Evolutionary conservation across 1,284 basidiomycete species (phyloP).

Genomic region (Ustilago crameri): DNA sequence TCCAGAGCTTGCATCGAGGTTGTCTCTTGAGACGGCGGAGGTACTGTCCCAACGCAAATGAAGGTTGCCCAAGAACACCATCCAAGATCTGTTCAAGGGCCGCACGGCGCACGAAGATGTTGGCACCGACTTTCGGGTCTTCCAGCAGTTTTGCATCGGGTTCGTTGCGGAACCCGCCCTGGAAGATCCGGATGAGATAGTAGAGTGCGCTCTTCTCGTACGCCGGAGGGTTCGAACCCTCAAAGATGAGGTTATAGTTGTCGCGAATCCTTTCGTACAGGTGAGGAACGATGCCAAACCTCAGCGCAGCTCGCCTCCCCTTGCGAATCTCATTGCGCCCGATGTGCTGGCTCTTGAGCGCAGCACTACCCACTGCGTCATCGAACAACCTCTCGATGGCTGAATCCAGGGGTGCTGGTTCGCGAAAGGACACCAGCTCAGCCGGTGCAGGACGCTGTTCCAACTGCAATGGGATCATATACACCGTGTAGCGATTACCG

Average conservation of each 20-base stretch:
- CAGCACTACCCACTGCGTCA: slow-evolving; percentile 10
- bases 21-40: slow-evolving; percentile 40
- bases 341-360: slow-evolving; percentile 18
- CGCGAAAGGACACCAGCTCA: slow-evolving; percentile 4
- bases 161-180: slow-evolving; percentile 24
- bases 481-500: slow-evolving; percentile 15
- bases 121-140: slow-evolving; percentile 16
- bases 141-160: slow-evolving; percentile 28
- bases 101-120: slow-evolving; percentile 33
- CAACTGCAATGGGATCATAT: slow-evolving; percentile 29
- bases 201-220: slow-evolving; percentile 37
- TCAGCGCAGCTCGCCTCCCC: slow-evolving; percentile 21
- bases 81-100: slow-evolving; percentile 19
- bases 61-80: not conserved
- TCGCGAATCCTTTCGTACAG: slow-evolving; percentile 25
- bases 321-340: slow-evolving; percentile 25
- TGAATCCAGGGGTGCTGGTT: slow-evolving; percentile 5
- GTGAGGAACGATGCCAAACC: slow-evolving; percentile 18
- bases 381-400: slow-evolving; percentile 19
- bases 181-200: slow-evolving; percentile 30
- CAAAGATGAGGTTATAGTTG: slow-evolving; percentile 43
- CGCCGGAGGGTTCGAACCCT: slow-evolving; percentile 12
- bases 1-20: slow-evolving; percentile 28
- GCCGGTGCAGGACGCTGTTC: slow-evolving; percentile 18
- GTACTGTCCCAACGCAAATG: slow-evolving; percentile 13